Evolutionary conservation across 371 early-diverging fungal species (phyloP).

Genomic region (Capillidium heterosporum): DNA sequence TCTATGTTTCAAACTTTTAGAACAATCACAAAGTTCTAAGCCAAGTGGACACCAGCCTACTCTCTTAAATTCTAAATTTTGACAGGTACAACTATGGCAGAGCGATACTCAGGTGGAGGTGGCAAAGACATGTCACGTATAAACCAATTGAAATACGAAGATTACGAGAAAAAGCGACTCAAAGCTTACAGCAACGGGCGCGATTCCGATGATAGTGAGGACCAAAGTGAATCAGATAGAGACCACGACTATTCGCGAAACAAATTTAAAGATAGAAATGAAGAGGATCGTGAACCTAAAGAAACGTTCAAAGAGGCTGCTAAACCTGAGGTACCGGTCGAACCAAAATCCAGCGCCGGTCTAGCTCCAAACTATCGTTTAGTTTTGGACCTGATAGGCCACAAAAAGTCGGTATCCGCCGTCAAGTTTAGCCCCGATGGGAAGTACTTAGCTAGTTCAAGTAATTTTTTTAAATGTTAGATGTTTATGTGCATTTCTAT

Average conservation of each 20-base stretch:
- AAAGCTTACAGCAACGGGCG: no score
- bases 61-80: no score
- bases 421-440: conserved; percentile 97
- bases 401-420: conserved; percentile 83
- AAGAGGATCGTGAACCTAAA: not conserved
- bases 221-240: no score
- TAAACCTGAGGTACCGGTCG: not conserved
- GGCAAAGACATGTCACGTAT: no score
- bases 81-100: no score
- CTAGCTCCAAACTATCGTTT: conserved; percentile 61
- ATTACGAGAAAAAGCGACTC: no score
- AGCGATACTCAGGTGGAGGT: no score
- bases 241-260: not conserved
- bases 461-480: conserved; percentile 23
- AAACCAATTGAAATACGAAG: no score
- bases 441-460: conserved; percentile 83
- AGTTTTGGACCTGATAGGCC: conserved; percentile 77
- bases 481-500: not conserved
- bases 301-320: not conserved
- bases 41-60: no score
- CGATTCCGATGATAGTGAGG: no score
- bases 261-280: not conserved
- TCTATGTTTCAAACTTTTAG: no score
- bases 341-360: not conserved
- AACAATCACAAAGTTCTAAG: no score